Conservation (phyloP, 2,329 filamentous ascomycete genomes). For the Colletotrichum camelliae region DNA sequence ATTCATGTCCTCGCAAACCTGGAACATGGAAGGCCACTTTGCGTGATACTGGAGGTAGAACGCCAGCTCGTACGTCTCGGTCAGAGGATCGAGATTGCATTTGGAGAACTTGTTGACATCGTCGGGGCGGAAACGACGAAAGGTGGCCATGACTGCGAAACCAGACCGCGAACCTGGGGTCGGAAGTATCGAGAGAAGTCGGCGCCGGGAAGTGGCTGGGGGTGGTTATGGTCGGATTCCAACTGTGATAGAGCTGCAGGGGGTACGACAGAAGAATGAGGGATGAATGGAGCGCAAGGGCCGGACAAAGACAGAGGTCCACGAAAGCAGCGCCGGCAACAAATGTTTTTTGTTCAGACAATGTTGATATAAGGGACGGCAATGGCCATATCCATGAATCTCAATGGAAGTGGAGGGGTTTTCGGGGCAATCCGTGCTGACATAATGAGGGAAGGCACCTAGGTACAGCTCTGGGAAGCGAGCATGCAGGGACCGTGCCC, state of each 20-base stretch:
- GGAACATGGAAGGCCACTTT: constrained; percentile 94
- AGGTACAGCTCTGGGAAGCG: background rate
- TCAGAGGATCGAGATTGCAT: constrained; percentile 94
- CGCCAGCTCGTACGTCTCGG: constrained; percentile 95
- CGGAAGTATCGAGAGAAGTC: background rate
- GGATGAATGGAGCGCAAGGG: background rate
- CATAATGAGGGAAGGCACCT: background rate
- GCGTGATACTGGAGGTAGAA: constrained; percentile 98
- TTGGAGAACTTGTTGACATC: constrained; percentile 91
- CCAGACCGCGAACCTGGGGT: background rate
- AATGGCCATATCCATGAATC: background rate
- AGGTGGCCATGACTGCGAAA: constrained; percentile 70
- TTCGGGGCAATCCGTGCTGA: background rate
- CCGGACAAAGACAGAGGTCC: background rate
- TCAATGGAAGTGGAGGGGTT: background rate
- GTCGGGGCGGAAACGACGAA: constrained; percentile 82
- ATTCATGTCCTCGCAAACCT: constrained; percentile 83
- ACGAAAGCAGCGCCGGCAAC: background rate
- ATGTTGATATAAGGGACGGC: background rate
- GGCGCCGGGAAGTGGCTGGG: background rate
- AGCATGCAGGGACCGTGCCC: background rate
- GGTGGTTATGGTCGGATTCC: background rate
- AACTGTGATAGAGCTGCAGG: background rate
- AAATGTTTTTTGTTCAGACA: background rate
- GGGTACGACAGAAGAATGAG: background rate